These are phyloP conservation scores for Colletotrichum sp. DNA, from an alignment of 2,329 filamentous ascomycete species.

Conservation along the genomic window DNA sequence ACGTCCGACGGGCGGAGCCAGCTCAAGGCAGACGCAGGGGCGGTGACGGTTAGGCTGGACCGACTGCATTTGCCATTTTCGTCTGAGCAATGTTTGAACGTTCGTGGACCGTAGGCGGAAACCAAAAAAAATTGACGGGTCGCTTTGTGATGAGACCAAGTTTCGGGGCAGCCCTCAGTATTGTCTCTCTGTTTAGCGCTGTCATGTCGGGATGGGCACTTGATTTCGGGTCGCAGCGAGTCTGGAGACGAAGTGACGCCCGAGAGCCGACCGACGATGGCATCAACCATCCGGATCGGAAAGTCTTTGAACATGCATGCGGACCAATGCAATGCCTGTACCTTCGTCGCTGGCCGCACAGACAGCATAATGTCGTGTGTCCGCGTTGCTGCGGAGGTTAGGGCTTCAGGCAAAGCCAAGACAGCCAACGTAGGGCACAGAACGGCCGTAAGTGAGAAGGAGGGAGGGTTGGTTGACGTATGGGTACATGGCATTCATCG, in stretches of 20 bases:
- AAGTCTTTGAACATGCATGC: background rate
- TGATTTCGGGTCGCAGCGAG: background rate
- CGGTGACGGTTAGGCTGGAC: background rate
- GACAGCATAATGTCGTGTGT: background rate
- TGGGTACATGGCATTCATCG: background rate
- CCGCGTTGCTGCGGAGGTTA: background rate
- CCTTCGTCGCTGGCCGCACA: background rate
- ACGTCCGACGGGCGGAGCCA: background rate
- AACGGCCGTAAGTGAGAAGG: background rate
- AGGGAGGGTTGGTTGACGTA: background rate
- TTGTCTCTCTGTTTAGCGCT: constrained; percentile 12
- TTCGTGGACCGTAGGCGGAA: background rate
- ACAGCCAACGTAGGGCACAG: background rate
- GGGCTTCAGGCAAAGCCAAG: background rate
- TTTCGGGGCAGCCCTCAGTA: constrained; percentile 2
- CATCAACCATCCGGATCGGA: background rate
- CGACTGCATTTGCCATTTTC: background rate
- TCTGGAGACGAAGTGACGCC: background rate
- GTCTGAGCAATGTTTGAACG: background rate
- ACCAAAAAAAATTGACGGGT: background rate
- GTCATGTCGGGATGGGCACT: background rate
- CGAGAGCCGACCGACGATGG: background rate
- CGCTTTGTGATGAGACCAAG: background rate
- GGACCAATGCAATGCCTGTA: background rate
- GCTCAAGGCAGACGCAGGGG: background rate